Conservation (phyloP, 305 asterid species). For the Salvia sclarea region DNA sequence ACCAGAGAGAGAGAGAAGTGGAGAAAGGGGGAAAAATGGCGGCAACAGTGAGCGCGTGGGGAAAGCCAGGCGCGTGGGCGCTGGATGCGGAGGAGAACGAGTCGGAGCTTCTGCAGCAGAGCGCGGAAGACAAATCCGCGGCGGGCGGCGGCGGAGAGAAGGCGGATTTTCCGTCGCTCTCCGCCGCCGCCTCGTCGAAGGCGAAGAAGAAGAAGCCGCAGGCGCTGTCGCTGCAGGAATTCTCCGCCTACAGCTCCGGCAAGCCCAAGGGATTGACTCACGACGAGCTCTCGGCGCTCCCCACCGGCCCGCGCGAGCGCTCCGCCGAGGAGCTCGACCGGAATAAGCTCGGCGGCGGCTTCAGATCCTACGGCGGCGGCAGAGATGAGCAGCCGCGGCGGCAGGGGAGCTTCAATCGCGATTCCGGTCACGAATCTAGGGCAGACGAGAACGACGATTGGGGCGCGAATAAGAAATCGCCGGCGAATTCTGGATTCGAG, state of each 20-base stretch:
- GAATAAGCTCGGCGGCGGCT: conserved; percentile 64
- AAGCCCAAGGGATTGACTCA: conserved; percentile 52
- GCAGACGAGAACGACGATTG: conserved; percentile 84
- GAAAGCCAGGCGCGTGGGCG: conserved; percentile 86
- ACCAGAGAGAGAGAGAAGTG: not conserved
- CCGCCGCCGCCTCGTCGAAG: conserved; percentile 51
- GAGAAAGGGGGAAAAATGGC: conserved; percentile 51
- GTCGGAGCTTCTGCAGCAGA: conserved; percentile 49
- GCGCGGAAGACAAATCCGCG: conserved; percentile 31
- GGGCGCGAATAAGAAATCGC: conserved; percentile 62
- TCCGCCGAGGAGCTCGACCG: conserved; percentile 78
- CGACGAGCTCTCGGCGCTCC: conserved; percentile 53
- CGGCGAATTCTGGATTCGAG: conserved; percentile 46
- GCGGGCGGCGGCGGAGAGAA: conserved; percentile 25
- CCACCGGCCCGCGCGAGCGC: conserved; percentile 78
- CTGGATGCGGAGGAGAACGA: conserved; percentile 73
- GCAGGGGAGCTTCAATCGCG: conserved; percentile 56
- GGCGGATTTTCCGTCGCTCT: conserved; percentile 47
- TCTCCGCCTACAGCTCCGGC: conserved; percentile 34
- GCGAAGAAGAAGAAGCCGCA: conserved; percentile 77
- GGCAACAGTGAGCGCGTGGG: conserved; percentile 76
- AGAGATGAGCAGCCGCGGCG: conserved; percentile 67
- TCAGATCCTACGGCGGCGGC: conserved; percentile 59
- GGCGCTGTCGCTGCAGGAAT: conserved; percentile 58
- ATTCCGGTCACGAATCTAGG: conserved; percentile 57